Evolutionary conservation across 106 monocot genomes (phyloP), one percentile per base, ranked within the genome.

Genomic region (Acorus gramineus): DNA sequence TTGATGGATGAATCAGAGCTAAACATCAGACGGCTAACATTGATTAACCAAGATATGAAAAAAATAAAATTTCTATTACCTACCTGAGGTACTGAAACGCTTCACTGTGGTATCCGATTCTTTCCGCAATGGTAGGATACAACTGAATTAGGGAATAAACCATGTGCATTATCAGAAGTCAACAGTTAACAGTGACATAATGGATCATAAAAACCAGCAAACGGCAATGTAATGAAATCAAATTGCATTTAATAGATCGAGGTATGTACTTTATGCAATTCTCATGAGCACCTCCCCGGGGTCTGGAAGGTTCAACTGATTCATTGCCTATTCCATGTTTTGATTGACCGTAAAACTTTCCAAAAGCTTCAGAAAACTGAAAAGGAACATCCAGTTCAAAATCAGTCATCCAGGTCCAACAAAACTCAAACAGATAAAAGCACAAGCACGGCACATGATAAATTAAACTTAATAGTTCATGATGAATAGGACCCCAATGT

Each of bases 21-120:
- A 42, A 9, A 53, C 12, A 14, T 13, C 8, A 53, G 42, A 52
- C 11, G 49, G 49, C 13, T 49, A 10, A 47, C 8, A 44, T 52
- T 66, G 53, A 49, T 10, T 49, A 9, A 44, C 2, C 4, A 47
- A 46, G 42, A 44, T 6, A 2, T 2, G 43, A 43, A 53, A 44
- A 50, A 44, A 6, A 5, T 2, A 42, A 61, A 10, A 49, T 14
- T 45, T 56, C 65, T 42, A 77, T 28, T 28, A 28, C 28, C 28
- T 28, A 96, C 95, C 95, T 81, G 95, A 90, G 5, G 90, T 96
- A 82, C 95, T 96, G 69, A 96, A 96, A 12, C 78, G 84, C 66
- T 69, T 71, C 48, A 76, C 62, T 14, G 46, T 13, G 28, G 65
- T 52, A 52, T 83, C 85, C 10, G 78, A 75, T 44, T 60, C 76